Conservation (phyloP, 805 yeast genomes). For the Ogataea degrootiae region DNA sequence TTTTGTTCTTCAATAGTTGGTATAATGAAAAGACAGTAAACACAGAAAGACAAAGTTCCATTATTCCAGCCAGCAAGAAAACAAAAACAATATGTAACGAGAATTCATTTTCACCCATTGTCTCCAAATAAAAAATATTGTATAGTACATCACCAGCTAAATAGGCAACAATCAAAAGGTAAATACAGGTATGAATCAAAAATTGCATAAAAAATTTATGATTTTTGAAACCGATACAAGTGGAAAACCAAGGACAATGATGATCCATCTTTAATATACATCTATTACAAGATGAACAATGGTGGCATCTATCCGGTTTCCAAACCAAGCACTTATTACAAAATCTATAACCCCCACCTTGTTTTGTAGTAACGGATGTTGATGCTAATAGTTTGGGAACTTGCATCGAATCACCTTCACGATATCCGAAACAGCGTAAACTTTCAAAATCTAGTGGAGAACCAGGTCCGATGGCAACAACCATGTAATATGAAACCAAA, state of each 20-base stretch:
- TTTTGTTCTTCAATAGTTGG: slow-evolving; percentile 57
- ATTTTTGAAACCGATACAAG: slow-evolving; percentile 79
- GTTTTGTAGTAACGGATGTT: slow-evolving; percentile 41
- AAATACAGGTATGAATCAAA: slow-evolving; percentile 48
- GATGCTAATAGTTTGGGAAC: slow-evolving; percentile 40
- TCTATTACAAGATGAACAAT: slow-evolving; percentile 44
- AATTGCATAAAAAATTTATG: slow-evolving; percentile 79
- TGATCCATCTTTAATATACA: slow-evolving; percentile 55
- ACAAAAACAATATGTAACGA: slow-evolving; percentile 59
- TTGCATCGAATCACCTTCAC: slow-evolving; percentile 14
- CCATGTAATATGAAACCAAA: slow-evolving; percentile 47
- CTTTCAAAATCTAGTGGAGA: slow-evolving; percentile 56
- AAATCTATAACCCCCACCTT: slow-evolving; percentile 61
- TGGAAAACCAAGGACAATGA: slow-evolving; percentile 86
- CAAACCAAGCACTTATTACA: slow-evolving; percentile 49
- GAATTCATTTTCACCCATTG: slow-evolving; percentile 31
- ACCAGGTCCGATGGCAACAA: slow-evolving; percentile 57
- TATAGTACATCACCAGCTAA: slow-evolving; percentile 41
- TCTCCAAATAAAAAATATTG: slow-evolving; percentile 38
- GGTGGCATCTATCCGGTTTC: slow-evolving; percentile 60
- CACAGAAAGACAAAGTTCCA: slow-evolving; percentile 51
- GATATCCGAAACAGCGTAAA: slow-evolving; percentile 24
- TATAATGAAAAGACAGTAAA: slow-evolving; percentile 57
- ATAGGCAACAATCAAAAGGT: slow-evolving; percentile 37
- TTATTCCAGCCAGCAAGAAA: slow-evolving; percentile 46